Base-by-base conservation (phyloP, 2,329 filamentous ascomycete genomes). In the Parafenestella ontariensis region DNA sequence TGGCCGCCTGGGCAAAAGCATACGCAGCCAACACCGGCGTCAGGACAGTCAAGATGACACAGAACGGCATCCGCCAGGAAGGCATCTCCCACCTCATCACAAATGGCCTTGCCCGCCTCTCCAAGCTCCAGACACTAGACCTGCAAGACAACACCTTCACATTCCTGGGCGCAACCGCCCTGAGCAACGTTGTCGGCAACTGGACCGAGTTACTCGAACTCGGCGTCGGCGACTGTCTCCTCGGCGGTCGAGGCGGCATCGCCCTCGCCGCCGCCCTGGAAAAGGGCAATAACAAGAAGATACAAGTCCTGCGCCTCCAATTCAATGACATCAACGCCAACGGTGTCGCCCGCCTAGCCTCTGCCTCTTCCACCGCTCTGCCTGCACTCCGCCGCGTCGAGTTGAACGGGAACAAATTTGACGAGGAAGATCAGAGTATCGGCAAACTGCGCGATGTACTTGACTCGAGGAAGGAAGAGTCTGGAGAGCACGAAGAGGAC, bases 111-210 rank as follows among this genome's bases (percentile, higher is more conserved):
- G 85, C 83, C 61, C 83, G 91, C 68, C 86, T 91, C 46, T 82
- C 80, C 28, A 80, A 82, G 40, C 83, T 99, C 50, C 82, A 88
- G 72, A 85, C 92, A 13, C 80, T 99, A 48, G 95, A 99, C 79
- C 81, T 99, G 58, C 94, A 99, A 77, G 95, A 99, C 79, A 99
- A 99, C 79, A 98, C 95, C 0, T 98, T 98, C 75, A 98, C 94
- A 9, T 77, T 89, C 34, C 82, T 84, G 59, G 95, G 93, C 21
- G 91, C 91, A 26, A 88, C 83, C 66, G 91, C 92, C 10, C 83
- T 99, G 48, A 88, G 91, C 34, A 85, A 83, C 63, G 91, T 92
- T 5, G 83, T 94, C 20, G 82, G 85, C 1, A 83, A 83, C 53
- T 99, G 94, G 94, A 77, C 84, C 0, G 81, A 86, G 34, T 81